A percentile compares a stretch with the other conserved stretches of the same genome.
phyloP scores from a whole-genome alignment of 2,329 filamentous ascomycete species.

The Verruconis gallopava region DNA sequence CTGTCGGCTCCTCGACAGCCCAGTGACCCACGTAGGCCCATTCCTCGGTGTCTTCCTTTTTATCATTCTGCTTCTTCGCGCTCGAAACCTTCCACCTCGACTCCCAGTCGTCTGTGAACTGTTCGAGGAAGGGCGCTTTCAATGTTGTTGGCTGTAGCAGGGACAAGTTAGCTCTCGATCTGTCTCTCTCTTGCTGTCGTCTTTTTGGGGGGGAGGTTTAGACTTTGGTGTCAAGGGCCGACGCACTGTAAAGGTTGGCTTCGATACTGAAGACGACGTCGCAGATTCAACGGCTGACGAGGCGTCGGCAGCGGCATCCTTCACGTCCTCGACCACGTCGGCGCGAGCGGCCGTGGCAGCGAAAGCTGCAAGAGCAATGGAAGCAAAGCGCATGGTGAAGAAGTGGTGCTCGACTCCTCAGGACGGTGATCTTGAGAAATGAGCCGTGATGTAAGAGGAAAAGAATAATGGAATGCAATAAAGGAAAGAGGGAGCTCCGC shows the following conservation, averaged over 20 bases:
- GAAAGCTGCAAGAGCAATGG: conserved; percentile 7
- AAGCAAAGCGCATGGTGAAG: conserved; percentile 5
- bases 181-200: too few relatives aligned
- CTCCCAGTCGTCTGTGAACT: conserved; percentile 97
- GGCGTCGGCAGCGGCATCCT: conserved; percentile 9
- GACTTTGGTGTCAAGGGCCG: background rate
- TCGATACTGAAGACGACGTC: conserved; percentile 6
- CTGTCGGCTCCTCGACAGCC: conserved; percentile 84
- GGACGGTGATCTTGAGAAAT: background rate
- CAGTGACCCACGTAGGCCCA: conserved; percentile 97
- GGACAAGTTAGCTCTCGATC: conserved; percentile 4
- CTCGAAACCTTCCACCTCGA: conserved; percentile 85
- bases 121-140: conserved; percentile 92
- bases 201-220: too few relatives aligned
- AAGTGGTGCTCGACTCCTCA: too few relatives aligned
- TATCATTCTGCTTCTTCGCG: conserved; percentile 87
- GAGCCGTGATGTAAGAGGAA: background rate
- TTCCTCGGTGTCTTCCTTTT: conserved; percentile 55
- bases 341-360: conserved; percentile 6
- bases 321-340: conserved; percentile 9
- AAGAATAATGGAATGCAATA: background rate
- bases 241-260: conserved; percentile 12
- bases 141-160: conserved; percentile 67
- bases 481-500: background rate
- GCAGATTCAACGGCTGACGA: conserved; percentile 7